Base-by-base conservation (phyloP, 192 early-diverging fungal genomes). In the Podila verticillata region DNA sequence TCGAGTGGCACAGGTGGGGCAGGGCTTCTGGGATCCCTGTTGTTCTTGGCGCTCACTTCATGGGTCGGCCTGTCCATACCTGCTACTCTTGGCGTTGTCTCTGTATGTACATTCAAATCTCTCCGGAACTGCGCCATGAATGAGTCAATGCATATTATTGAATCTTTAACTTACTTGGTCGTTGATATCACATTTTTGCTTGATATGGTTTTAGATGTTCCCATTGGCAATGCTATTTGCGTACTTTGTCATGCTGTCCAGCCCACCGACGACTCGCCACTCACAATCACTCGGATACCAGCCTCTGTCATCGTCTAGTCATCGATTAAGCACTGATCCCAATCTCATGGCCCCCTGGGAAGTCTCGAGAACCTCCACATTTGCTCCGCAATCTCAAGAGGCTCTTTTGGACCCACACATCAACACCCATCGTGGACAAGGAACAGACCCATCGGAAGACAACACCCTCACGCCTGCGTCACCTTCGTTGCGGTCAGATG, bases 1-100 rank as follows among this genome's bases (percentile, higher is more conserved):
- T 82, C 79, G 7, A 82, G 79, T 24, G 84, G 84, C 20, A 85
- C 84, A 44, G 84, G 84, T 4, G 84, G 74, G 0, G 82, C 84
- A 30, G 84, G 84, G 35, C 59, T 85, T 26, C 32, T 83, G 35
- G 82, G 84, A 4, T 65, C 84, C 6, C 28, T 85, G 36, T 20
- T 70, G 24, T 85, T 85, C 58, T 58, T 85, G 66, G 75, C 74
- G 0, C 35, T 85, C 29, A 83, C 84, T 2, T 79, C 82, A 12
- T 82, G 84, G 81, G 26, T 83, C 0, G 75, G 81, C 7, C 62
- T 83, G 28, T 69, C 74, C 1, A 57, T 85, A 4, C 63, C 66
- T 7, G 36, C n/a, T 4, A 78, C 73, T 7, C 64, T 85, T 4
- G 68, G 39, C 29, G 49, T 83, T 57, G 75, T 85, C 1, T 28